Percentiles rank a stretch among this genome's conserved stretches.
Evolutionary conservation across 148 eudicot species (phyloP).

Genomic region (Dysphania ambrosioides): DNA sequence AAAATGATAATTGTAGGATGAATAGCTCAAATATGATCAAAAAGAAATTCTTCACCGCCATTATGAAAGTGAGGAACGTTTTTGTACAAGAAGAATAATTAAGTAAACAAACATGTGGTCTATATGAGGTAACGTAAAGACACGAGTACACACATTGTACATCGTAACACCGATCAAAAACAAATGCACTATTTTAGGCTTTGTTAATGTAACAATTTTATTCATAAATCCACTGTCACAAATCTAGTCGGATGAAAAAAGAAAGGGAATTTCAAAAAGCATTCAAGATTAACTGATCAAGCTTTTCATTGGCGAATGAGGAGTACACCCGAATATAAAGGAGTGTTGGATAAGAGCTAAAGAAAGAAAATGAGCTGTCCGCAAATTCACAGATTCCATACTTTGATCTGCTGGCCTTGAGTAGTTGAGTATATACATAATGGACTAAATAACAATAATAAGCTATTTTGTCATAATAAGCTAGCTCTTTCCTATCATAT

Average conservation of each 20-base stretch:
- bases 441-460: constrained; percentile 5
- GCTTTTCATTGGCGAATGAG: not conserved
- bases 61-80: too few species aligned
- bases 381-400: not conserved
- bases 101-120: too few species aligned
- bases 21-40: too few species aligned
- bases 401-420: constrained; percentile 4
- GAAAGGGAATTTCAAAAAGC: not conserved
- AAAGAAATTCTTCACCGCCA: too few species aligned
- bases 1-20: too few species aligned
- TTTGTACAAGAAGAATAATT: too few species aligned
- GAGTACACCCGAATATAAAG: not conserved
- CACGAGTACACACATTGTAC: too few species aligned
- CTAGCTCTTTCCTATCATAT: constrained; percentile 1
- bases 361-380: constrained; percentile 1
- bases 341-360: not conserved
- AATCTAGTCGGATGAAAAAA: not conserved
- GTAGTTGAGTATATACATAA: constrained; percentile 20
- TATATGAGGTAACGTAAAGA: too few species aligned
- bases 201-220: too few species aligned
- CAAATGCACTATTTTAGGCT: too few species aligned
- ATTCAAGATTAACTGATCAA: not conserved
- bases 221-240: not conserved
- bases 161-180: too few species aligned
- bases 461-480: too few species aligned